Evolutionary conservation across 176 grass and related monocot species (phyloP), one percentile per base, ranked within the genome.

Genomic region (Carex parvula): DNA sequence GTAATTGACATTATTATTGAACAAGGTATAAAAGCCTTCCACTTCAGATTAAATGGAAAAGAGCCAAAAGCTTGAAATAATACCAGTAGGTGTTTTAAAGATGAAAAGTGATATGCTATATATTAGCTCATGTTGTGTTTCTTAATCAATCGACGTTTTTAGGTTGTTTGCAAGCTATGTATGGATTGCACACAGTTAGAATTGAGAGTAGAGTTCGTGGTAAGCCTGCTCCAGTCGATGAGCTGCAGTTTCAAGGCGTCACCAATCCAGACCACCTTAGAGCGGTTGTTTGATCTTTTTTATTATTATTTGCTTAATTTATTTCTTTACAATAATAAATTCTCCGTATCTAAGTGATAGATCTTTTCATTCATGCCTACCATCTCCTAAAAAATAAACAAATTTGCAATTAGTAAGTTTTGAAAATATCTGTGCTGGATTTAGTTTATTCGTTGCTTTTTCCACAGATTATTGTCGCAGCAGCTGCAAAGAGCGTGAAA

Each of bases 201-300:
- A 80, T 94, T 83, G 92, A 87, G 78, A 90, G 86, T 81, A 90
- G 84, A 90, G 77, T 80, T 75, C 67, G 84, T 55, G 73, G 88
- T 44, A 92, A 95, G 83, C 85, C 90, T 62, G 86, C 88, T 83
- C 88, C 93, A 53, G 60, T 95, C 39, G 90, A 89, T 74, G 90
- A 90, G 83, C 82, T 95, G n/a, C 93, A 92, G 50, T 87, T 95
- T 92, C 93, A 89, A 87, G 90, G 88, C 60, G 87, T 95, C 48
- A 62, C 89, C 10, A 87, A 86, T 62, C 88, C 87, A 79, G 81
- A 82, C 81, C 87, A 92, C 75, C 84, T 92, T 44, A 85, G 72
- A 70, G 88, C 69, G 88, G 93, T 95, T 83, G 79, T 37, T 84
- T 13, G 12, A 62, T 16, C 26, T 22, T 81, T 21, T 81, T 81